Evolutionary conservation across 2,329 filamentous ascomycete genomes (phyloP).

Genomic region (Fusarium citri): DNA sequence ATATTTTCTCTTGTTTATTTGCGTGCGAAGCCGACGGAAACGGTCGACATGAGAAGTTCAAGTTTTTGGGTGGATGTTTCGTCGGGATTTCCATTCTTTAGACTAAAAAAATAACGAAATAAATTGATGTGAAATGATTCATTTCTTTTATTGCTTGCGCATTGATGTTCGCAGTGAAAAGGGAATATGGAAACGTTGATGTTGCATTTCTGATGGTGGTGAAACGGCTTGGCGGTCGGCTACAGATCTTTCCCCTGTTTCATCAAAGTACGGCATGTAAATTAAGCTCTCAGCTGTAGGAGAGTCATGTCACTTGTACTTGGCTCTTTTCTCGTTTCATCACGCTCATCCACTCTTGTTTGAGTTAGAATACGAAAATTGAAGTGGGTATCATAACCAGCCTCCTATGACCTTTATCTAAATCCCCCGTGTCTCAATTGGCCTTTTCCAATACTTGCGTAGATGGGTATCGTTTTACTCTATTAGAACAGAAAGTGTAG

Average conservation of each 20-base stretch:
- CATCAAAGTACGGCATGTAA: neutral
- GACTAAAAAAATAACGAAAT: constrained; percentile 13
- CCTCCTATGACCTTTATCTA: neutral
- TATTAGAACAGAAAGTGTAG: constrained; percentile 8
- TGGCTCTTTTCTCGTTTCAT: neutral
- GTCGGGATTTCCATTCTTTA: constrained; percentile 7
- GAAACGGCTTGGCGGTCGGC: neutral
- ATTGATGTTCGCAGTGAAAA: neutral
- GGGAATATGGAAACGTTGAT: neutral
- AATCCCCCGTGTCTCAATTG: neutral
- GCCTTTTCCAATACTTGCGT: no score
- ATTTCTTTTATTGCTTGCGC: neutral
- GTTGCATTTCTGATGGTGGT: neutral
- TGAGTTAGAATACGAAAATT: neutral
- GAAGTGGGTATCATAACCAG: neutral
- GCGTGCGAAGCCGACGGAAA: neutral
- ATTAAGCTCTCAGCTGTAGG: neutral
- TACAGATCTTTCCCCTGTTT: neutral
- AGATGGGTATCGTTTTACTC: no score
- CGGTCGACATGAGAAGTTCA: neutral
- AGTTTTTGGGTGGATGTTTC: neutral
- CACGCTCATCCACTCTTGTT: neutral
- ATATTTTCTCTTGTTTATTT: constrained; percentile 1
- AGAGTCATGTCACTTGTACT: neutral
- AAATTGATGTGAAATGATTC: constrained; percentile 3